These are phyloP conservation scores for Pyrenula massariospora DNA, from an alignment of 495 filamentous ascomycete genomes.

Conservation along the genomic window DNA sequence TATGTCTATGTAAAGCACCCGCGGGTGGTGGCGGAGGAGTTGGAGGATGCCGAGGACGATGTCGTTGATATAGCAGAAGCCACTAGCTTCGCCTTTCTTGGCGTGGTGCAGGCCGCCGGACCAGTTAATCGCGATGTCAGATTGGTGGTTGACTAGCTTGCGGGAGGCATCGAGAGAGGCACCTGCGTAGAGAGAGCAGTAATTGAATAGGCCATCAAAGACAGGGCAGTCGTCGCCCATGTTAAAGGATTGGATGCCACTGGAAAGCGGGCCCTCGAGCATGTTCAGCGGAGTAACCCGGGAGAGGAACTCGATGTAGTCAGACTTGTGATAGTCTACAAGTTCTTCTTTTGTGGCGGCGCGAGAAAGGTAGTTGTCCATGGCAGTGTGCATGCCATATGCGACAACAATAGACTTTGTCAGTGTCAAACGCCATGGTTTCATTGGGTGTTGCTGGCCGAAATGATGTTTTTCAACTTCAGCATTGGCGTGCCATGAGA, in stretches of 20 bases:
- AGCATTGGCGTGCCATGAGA: constrained; percentile 97
- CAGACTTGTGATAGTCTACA: constrained; percentile 69
- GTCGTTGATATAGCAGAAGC: constrained; percentile 98
- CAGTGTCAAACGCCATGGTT: constrained; percentile 91
- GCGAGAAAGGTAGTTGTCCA: constrained; percentile 81
- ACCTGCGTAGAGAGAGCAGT: constrained; percentile 87
- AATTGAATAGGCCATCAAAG: constrained; percentile 91
- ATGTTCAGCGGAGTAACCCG: constrained; percentile 33
- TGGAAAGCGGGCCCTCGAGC: constrained; percentile 23
- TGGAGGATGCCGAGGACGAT: constrained; percentile 93
- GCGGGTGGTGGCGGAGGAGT: constrained; percentile 72
- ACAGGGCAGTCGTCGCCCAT: constrained; percentile 93
- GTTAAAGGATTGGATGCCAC: constrained; percentile 49
- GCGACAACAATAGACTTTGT: constrained; percentile 88
- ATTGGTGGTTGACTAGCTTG: constrained; percentile 73
- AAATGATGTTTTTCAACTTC: constrained; percentile 94
- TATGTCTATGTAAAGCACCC: constrained; percentile 95
- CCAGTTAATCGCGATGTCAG: constrained; percentile 97
- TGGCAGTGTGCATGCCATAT: constrained; percentile 90
- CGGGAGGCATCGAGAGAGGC: constrained; percentile 84
- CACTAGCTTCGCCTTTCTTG: constrained; percentile 84
- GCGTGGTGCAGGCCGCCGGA: constrained; percentile 98
- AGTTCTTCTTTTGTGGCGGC: constrained; percentile 81
- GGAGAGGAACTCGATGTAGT: constrained; percentile 79
- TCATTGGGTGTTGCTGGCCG: constrained; percentile 92